Conservation (phyloP, 257 asterid species). For the Fraxinus cuspidata region DNA sequence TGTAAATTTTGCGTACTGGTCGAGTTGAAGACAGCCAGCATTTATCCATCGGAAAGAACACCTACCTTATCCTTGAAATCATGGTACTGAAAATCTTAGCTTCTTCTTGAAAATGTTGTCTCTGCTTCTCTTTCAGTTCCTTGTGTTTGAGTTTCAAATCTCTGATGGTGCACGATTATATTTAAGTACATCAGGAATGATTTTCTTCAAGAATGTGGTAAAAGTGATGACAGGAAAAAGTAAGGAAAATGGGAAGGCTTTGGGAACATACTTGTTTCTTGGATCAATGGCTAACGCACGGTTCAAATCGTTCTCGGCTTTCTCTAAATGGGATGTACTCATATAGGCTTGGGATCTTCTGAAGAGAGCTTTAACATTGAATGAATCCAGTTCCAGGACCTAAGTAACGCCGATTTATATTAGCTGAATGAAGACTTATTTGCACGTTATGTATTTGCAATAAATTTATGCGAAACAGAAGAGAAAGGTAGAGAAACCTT, state of each 20-base stretch:
- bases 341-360: slow-evolving; percentile 59
- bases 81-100: slow-evolving; percentile 47
- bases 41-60: not conserved
- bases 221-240: not conserved
- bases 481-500: slow-evolving; percentile 29
- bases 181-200: slow-evolving; percentile 11
- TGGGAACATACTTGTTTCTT: slow-evolving; percentile 42
- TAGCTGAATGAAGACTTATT: not conserved
- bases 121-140: slow-evolving; percentile 50
- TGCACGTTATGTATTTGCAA: not conserved
- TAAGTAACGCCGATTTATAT: slow-evolving; percentile 28
- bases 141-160: slow-evolving; percentile 47
- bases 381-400: slow-evolving; percentile 52
- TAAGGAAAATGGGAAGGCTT: not conserved
- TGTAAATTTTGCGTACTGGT: not conserved
- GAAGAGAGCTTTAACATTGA: slow-evolving; percentile 54
- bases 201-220: not conserved
- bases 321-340: slow-evolving; percentile 46
- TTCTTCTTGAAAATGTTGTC: slow-evolving; percentile 46
- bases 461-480: not conserved
- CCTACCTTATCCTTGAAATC: slow-evolving; percentile 43
- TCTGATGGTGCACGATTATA: slow-evolving; percentile 31
- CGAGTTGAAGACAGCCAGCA: not conserved
- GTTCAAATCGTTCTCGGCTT: slow-evolving; percentile 53
- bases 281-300: slow-evolving; percentile 51